Evolutionary conservation across 345 rosid genomes (phyloP).

Genomic region (Nasturtium officinale): DNA sequence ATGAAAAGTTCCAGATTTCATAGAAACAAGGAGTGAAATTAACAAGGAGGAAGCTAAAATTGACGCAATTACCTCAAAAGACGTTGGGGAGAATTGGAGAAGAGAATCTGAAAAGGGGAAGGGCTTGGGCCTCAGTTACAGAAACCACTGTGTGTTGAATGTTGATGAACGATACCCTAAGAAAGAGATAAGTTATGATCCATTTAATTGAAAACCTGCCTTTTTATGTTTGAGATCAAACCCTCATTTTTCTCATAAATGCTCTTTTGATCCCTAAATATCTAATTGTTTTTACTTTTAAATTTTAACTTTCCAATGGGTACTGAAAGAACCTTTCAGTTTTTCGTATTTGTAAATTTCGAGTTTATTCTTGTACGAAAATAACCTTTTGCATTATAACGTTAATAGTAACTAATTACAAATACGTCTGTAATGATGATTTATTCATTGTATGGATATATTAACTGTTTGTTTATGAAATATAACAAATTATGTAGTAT

Average conservation of each 20-base stretch:
- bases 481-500: not conserved
- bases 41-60: not conserved
- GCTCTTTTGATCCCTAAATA: not conserved
- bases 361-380: not conserved
- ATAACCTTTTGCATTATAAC: not conserved
- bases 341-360: not conserved
- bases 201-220: not conserved
- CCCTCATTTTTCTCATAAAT: not conserved
- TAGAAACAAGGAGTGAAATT: not conserved
- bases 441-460: too few relatives aligned
- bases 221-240: not conserved
- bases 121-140: slow-evolving; percentile 28
- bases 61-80: slow-evolving; percentile 10
- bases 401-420: too few relatives aligned
- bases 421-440: too few relatives aligned
- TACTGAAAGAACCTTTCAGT: not conserved
- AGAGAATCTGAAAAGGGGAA: not conserved
- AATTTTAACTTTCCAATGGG: not conserved
- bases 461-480: not conserved
- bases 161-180: not conserved
- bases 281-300: not conserved
- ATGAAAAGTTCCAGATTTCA: slow-evolving; percentile 3
- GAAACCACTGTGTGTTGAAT: slow-evolving; percentile 31
- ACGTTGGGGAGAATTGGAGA: not conserved
- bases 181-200: slow-evolving; percentile 1